phyloP scores from a whole-genome alignment of 2,329 filamentous ascomycete genomes.

The Fusarium tuaranense region DNA sequence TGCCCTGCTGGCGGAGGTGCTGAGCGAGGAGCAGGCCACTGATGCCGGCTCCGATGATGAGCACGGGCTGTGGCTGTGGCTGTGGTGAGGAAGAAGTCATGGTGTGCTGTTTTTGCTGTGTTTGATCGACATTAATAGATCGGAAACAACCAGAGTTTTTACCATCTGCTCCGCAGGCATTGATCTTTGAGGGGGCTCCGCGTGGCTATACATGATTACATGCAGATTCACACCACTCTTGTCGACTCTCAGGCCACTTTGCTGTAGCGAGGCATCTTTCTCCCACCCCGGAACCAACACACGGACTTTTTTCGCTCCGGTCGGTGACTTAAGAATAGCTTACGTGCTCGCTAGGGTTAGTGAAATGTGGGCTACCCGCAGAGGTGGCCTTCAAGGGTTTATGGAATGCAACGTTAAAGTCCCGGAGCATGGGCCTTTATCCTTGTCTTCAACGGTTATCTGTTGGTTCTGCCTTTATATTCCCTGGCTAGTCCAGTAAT shows the following conservation, averaged over 20 bases:
- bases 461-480: conserved; percentile 1
- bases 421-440: background rate
- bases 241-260: conserved; percentile 3
- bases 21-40: conserved; percentile 54
- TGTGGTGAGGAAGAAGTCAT: conserved; percentile 5
- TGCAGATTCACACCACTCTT: background rate
- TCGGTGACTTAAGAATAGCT: background rate
- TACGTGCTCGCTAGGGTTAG: background rate
- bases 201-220: background rate
- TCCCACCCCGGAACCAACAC: background rate
- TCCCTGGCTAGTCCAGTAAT: conserved; percentile 3
- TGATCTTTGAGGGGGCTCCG: background rate
- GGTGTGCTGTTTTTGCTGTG: background rate
- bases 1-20: conserved; percentile 44
- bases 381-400: background rate
- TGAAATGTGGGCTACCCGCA: background rate
- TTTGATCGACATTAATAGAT: conserved; percentile 4
- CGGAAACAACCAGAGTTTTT: background rate
- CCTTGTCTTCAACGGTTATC: background rate
- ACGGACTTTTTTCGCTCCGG: background rate
- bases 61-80: conserved; percentile 34
- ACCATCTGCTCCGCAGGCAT: background rate
- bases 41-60: conserved; percentile 54
- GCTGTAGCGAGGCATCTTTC: background rate
- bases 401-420: background rate